These are phyloP conservation scores for Brassica incana DNA, from an alignment of 345 rosid species.

Conservation along the genomic window DNA sequence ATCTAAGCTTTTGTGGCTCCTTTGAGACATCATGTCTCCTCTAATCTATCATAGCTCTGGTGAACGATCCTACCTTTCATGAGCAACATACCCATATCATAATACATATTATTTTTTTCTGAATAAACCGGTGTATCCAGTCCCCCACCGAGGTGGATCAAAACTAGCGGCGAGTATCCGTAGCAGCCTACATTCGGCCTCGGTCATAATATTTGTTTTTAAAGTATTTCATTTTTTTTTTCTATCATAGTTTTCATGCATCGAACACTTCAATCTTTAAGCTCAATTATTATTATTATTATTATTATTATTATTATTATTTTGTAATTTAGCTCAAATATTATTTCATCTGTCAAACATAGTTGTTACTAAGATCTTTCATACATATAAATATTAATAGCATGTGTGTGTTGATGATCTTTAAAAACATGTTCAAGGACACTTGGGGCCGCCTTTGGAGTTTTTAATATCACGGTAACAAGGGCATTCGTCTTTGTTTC, in stretches of 20 bases:
- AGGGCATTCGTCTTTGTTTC: slow-evolving; percentile 33
- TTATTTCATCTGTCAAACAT: not conserved
- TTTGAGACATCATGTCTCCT: not conserved
- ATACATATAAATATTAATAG: not conserved
- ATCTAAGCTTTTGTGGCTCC: not conserved
- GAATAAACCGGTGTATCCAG: too few species aligned
- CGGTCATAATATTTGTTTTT: not conserved
- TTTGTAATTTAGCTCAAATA: not conserved
- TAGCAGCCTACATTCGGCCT: too few species aligned
- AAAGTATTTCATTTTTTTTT: not conserved
- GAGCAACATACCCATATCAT: not conserved
- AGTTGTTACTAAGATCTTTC: not conserved
- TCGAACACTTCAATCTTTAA: not conserved
- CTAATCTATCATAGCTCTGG: not conserved
- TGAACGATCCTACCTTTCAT: not conserved
- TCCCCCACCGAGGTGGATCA: too few species aligned
- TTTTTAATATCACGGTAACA: slow-evolving; percentile 27
- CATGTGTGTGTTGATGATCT: not conserved
- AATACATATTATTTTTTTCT: not conserved
- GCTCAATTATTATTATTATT: not conserved
- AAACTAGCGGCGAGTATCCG: too few species aligned
- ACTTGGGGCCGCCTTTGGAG: slow-evolving; percentile 17
- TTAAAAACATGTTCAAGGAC: slow-evolving; percentile 17
- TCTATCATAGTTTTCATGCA: not conserved
- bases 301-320: too few species aligned